Evolutionary conservation across 1,284 basidiomycete genomes (phyloP).

Genomic region (Malassezia psittaci): DNA sequence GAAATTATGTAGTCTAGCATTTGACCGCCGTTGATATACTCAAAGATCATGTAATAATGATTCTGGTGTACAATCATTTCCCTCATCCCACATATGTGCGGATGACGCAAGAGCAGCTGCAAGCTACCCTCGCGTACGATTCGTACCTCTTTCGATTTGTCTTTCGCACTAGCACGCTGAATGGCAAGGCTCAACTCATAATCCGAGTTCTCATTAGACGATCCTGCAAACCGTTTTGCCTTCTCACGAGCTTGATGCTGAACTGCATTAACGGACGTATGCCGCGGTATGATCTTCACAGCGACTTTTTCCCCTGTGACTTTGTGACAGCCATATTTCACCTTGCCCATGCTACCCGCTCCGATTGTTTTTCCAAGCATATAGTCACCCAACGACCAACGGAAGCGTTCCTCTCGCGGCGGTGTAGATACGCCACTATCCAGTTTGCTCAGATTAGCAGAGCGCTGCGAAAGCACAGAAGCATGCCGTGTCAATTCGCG

Average conservation of each 20-base stretch:
- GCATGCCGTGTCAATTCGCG: background rate
- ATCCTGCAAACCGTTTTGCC: conserved; percentile 43
- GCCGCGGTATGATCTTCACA: conserved; percentile 90
- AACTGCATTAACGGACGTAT: conserved; percentile 54
- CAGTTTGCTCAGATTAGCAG: background rate
- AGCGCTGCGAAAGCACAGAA: background rate
- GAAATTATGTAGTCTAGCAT: conserved; percentile 99
- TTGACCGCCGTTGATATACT: conserved; percentile 96
- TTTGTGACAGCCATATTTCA: conserved; percentile 87
- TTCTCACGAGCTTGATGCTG: conserved; percentile 33
- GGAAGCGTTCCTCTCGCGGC: conserved; percentile 4
- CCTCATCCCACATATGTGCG: conserved; percentile 97
- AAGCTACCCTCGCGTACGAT: conserved; percentile 92
- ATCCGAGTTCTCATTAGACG: conserved; percentile 23
- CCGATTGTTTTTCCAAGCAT: conserved; percentile 92
- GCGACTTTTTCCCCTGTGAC: conserved; percentile 89
- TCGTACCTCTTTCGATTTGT: conserved; percentile 88
- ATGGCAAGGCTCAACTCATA: conserved; percentile 5
- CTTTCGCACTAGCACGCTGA: conserved; percentile 54
- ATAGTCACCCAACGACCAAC: conserved; percentile 67
- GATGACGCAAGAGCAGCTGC: conserved; percentile 83
- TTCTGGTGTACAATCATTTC: conserved; percentile 60
- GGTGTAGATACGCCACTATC: background rate
- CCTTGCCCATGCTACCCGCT: conserved; percentile 97
- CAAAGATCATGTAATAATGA: conserved; percentile 98